A percentile compares a stretch with the other conserved stretches of the same genome.
Evolutionary conservation across 1,139 yeast genomes (phyloP).

Genomic region (Yamadazyma dushanensis): DNA sequence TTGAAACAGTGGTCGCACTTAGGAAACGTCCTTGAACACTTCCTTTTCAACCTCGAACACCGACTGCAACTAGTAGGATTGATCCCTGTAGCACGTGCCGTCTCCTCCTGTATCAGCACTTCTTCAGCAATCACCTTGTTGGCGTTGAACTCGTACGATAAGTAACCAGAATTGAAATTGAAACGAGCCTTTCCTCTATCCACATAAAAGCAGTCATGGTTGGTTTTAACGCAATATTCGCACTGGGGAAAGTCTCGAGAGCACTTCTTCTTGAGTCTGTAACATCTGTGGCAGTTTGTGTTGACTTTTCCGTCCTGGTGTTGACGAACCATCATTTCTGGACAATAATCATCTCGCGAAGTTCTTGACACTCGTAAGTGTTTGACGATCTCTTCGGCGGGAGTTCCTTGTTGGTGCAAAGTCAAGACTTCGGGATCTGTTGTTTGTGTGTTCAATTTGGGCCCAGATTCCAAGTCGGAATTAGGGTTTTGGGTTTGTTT

Average conservation of each 20-base stretch:
- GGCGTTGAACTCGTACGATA: background rate
- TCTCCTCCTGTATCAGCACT: background rate
- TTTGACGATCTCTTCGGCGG: constrained; percentile 10
- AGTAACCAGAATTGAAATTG: constrained; percentile 8
- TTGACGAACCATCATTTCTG: constrained; percentile 11
- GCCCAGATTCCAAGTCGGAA: background rate
- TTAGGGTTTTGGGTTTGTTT: background rate
- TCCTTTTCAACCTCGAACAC: constrained; percentile 44
- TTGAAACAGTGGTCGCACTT: constrained; percentile 36
- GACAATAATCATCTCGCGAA: constrained; percentile 13
- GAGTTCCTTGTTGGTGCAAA: constrained; percentile 3
- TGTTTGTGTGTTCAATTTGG: background rate
- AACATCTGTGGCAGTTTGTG: constrained; percentile 44
- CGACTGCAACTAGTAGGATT: constrained; percentile 39
- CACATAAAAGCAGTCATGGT: constrained; percentile 40
- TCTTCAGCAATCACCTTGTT: background rate
- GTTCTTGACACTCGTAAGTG: constrained; percentile 10
- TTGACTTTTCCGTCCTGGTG: constrained; percentile 15
- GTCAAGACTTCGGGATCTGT: constrained; percentile 3
- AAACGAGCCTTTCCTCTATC: constrained; percentile 10
- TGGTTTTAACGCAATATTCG: constrained; percentile 34
- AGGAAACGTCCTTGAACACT: constrained; percentile 41
- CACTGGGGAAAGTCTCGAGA: constrained; percentile 40
- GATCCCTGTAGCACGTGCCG: background rate
- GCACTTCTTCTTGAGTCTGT: constrained; percentile 45